Evolutionary conservation across 257 asterid species (phyloP), one percentile per base, ranked within the genome.

Genomic region (Capsicum baccatum): DNA sequence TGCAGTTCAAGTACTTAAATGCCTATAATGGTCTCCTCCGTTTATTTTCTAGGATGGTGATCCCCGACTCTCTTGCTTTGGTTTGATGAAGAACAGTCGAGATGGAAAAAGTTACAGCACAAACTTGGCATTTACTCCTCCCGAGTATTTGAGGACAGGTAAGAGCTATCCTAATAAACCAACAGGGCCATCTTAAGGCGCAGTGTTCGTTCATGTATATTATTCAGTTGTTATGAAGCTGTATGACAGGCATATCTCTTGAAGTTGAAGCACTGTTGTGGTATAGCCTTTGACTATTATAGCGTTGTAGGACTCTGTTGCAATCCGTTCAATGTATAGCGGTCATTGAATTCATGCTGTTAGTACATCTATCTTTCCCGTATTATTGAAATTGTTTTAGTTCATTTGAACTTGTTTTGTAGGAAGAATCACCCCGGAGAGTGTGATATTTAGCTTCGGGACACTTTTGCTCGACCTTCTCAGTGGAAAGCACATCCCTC

Each of bases 401-500:
- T 74, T 21, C 37, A 21, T 82, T 55, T 50, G 60, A 47, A 71
- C 9, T 83, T 84, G 44, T 86, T 89, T 86, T 89, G 81, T 82
- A 95, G 98, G 98, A 74, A 89, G 98, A 83, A 95, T 95, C 85
- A 92, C 96, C 63, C 91, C 96, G 2, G 98, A 95, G 85, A 95
- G 98, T 89, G 98, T 94, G 85, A 92, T 90, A 85, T 94, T 92
- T 91, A 94, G 98, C 92, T 95, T 95, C 64, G 98, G 98, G 48
- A 94, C 98, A 62, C 98, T 95, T 88, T 85, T 95, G 91, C 98
- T 95, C 57, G 98, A 95, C 87, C 98, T 95, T 73, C 94, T 95
- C 89, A 94, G 98, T 88, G 98, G 98, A 81, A 95, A 95, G 86
- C 98, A 95, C 86, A 95, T 95, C 86, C 98, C 98, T 19, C 98